phyloP scores from a whole-genome alignment of 768 basidiomycete species.

The Chlorophyllum brunneum region DNA sequence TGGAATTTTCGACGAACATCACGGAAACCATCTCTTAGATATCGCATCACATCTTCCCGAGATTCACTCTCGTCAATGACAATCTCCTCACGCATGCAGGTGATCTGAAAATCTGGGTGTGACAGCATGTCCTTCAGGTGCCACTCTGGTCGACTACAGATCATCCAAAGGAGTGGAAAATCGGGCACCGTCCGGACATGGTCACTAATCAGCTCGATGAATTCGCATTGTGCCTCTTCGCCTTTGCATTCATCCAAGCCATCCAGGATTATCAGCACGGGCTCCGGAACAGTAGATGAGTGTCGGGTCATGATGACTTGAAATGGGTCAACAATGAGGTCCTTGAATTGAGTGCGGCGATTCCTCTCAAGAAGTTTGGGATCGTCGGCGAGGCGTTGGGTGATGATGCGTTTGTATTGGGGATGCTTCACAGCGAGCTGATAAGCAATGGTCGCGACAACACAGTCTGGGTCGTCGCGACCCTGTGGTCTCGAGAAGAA shows the following conservation, averaged over 20 bases:
- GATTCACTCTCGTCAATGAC: background rate
- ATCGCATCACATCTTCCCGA: background rate
- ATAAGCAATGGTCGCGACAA: background rate
- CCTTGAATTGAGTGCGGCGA: background rate
- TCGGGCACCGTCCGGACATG: background rate
- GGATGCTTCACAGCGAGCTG: background rate
- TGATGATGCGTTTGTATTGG: background rate
- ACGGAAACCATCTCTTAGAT: background rate
- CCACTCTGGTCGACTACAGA: background rate
- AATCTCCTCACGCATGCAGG: background rate
- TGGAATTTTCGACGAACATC: background rate
- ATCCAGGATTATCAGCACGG: background rate
- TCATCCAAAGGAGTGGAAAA: background rate
- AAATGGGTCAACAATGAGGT: background rate
- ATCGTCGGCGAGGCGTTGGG: background rate
- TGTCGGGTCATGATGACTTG: background rate
- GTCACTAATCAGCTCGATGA: background rate
- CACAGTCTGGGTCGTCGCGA: background rate
- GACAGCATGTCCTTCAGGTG: background rate
- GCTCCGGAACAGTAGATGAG: background rate
- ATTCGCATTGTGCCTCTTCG: background rate
- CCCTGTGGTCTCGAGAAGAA: background rate
- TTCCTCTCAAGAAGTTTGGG: background rate
- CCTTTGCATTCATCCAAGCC: background rate
- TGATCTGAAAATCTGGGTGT: background rate